phyloP scores from a whole-genome alignment of 1,284 basidiomycete species.

The Phylloporus sp. region DNA sequence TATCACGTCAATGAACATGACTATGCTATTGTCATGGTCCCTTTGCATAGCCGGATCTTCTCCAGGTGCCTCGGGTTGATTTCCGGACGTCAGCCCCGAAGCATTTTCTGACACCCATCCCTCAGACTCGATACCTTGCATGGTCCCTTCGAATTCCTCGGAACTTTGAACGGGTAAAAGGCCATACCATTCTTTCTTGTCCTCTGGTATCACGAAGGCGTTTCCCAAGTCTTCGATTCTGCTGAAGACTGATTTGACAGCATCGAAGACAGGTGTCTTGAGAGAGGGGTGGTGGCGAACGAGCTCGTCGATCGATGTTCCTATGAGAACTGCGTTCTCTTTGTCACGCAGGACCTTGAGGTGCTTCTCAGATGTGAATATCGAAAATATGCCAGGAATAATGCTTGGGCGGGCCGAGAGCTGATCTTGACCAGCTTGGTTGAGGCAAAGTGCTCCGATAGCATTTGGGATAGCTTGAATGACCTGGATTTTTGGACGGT shows the following conservation, averaged over 20 bases:
- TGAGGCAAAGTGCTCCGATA: constrained; percentile 96
- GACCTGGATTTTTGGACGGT: constrained; percentile 55
- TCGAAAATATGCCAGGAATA: constrained; percentile 83
- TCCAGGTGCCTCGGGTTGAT: constrained; percentile 22
- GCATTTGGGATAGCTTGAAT: constrained; percentile 94
- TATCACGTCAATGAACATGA: constrained; percentile 78
- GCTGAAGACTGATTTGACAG: constrained; percentile 70
- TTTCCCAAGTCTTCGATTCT: constrained; percentile 78
- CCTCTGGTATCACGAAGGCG: constrained; percentile 57
- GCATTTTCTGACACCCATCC: constrained; percentile 24
- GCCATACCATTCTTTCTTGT: constrained; percentile 69
- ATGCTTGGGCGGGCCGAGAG: constrained; percentile 78
- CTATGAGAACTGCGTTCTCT: constrained; percentile 90
- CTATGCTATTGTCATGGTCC: constrained; percentile 72
- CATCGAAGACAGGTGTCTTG: constrained; percentile 79
- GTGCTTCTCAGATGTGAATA: constrained; percentile 87
- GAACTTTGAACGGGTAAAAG: constrained; percentile 45
- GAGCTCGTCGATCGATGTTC: constrained; percentile 92
- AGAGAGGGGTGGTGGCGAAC: constrained; percentile 94
- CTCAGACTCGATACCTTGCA: constrained; percentile 53
- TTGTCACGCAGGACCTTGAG: constrained; percentile 91
- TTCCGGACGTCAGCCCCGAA: constrained; percentile 35
- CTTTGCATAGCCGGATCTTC: constrained; percentile 50
- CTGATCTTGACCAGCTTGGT: constrained; percentile 87
- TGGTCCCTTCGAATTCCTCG: constrained; percentile 48